Evolutionary conservation across 202 grass and related monocot species (phyloP), one percentile per base, ranked within the genome.

Genomic region (Elaeis oleifera): DNA sequence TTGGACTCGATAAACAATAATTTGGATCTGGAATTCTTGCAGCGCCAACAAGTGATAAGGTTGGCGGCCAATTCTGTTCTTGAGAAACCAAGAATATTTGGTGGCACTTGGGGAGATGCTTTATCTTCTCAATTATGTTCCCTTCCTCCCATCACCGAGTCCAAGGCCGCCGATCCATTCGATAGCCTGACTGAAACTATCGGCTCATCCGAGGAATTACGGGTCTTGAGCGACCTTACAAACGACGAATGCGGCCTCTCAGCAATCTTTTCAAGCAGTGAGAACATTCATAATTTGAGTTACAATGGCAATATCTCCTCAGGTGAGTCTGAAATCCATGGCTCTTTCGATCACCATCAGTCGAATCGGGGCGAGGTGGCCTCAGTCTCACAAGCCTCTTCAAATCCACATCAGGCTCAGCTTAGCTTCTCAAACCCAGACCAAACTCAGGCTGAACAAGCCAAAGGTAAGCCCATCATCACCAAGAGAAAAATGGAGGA

Each of bases 401-500:
- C 75, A 20, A 78, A 78, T 31, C 75, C 75, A 4, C 56, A 78
- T 11, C 66, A 28, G 16, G 50, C 58, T 19, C 65, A 58, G 52
- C 68, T 26, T 5, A 36, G 73, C 32, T 64, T 48, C 51, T 60
- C 73, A 55, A 52, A 69, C 5, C 21, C 72, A 5, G 23, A 63
- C 6, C 79, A 49, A 1, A 60, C 36, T 13, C 36, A 44, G 2
- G 36, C 36, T 13, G 36, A 44, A 44, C 36, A 44, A 44, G 9
- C 36, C 36, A 44, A 13, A 44, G 36, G 0, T 2, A 44, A 44
- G 36, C 36, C 36, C 36, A 44, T 60, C 9, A 57, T 60, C 15
- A 57, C 53, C 28, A 86, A 74, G 79, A 70, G 79, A 29, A 86
- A 81, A 67, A n/a, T 21, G 20, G 67, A 83, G 27, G 73, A 85